Base-by-base conservation (phyloP, 2,329 filamentous ascomycete species). In the Diaporthe australafricana region DNA sequence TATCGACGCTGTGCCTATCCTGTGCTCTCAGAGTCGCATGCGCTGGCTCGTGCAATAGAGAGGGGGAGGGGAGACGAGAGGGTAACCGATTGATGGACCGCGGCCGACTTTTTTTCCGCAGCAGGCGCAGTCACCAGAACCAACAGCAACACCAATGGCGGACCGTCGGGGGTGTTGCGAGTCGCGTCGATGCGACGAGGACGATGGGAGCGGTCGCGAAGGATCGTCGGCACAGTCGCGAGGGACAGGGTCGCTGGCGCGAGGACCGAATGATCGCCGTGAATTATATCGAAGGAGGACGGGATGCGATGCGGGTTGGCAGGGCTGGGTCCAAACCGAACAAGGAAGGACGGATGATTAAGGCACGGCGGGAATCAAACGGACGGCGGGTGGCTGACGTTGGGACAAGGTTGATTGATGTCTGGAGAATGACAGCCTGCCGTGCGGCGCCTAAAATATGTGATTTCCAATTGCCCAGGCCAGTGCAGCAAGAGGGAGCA, bases 1-100 rank as follows among this genome's bases (percentile, higher is more conserved):
- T 87, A 86, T 87, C 86, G 87, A 89, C 85, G 78, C 78, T 76
- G 70, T 55, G 70, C 77, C 78, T 77, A 78, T 78, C 77, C 78
- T 77, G 78, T 78, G 79, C 80, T 76, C 76, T 80, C 79, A 81
- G 81, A 85, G 84, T 86, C 80, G 85, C 85, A 85, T 86, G 81
- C 84, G 85, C 81, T 77, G 75, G 56, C 69, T 73, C 69, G 16
- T 65, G 60, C 60, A 65, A 42, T 70, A 62, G 35, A 52, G 65
- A 48, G 42, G 17, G 35, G 52, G 52, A 14, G 17, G 20, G 22
- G 27, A 30, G 12, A 56, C 11, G n/a, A 48, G 30, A 40, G 45
- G 22, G 32, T 17, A n/a, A 20, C 22, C 40, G 50, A 47, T 72
- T 48, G 65, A 53, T 45, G 40, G 52, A 45, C 35, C 45, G 27